Evolutionary conservation across 23 red algal species (phyloP), one percentile per base, ranked within the genome.

Genomic region (Gracilaria caudata): DNA sequence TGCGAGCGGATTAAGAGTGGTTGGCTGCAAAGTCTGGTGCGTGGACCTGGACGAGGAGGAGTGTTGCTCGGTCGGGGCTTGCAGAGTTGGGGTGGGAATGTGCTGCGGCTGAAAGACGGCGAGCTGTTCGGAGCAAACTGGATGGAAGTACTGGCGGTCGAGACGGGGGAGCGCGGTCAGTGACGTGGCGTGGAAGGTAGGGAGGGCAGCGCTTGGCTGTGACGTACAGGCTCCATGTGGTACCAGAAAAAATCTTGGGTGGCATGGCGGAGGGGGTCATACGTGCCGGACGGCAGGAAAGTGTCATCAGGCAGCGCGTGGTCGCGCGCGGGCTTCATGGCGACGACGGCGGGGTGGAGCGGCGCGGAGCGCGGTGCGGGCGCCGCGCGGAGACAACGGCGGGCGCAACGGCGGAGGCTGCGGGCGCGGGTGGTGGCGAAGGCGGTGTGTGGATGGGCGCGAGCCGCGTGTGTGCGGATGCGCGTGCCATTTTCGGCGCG

Each of bases 181-280:
- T 49, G 43, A 75, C 70, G 70, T 75, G 70, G 37, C 43, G 70
- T 1, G 21, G 38, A 47, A 47, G 17, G 47, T 5, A 9, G 40
- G 0, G 38, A 2, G 70, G 8, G 8, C 17, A 32, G 29, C 11
- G 4, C 4, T 38, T 45, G 37, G 16, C 60, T 65, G 70, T 33
- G 57, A 83, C 79, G 57, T 83, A 83, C 79, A 19, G 79, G 79
- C 38, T 83, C 79, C 19, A 83, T 68, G 59, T 83, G 79, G 39
- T 83, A 83, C 79, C 79, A 83, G 79, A 83, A 83, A 65, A 64
- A 66, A 46, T 83, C 79, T 32, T 83, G 79, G 1, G 79, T 65
- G 53, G 79, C 51, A 35, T 83, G 79, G 16, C n/a, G 57, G 21
- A 82, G 58, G 36, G 79, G 79, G 79, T 83, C 79, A 44, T 83